Percentiles rank a stretch among this genome's conserved stretches.
Evolutionary conservation across 2,329 filamentous ascomycete genomes (phyloP).

Genomic region (Clarireedia paspali): DNA sequence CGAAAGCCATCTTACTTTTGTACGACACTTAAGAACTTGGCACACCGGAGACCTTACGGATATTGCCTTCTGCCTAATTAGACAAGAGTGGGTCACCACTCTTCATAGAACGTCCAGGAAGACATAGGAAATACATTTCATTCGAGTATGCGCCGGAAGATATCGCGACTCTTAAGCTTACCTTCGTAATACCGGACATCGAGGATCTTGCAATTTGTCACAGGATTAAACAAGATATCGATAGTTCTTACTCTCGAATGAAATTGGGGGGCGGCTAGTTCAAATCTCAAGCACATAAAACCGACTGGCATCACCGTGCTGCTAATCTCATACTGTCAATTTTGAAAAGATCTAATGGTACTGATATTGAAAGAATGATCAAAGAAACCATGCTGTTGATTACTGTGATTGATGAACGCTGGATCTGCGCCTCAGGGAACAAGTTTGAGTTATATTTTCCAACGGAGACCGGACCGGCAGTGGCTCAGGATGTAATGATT

Average conservation of each 20-base stretch:
- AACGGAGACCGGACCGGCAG: neutral
- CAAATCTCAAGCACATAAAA: neutral
- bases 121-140: neutral
- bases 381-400: neutral
- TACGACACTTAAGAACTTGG: neutral
- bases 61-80: neutral
- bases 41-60: neutral
- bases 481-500: neutral
- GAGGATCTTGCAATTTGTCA: constrained; percentile 9
- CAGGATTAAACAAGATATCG: constrained; percentile 12
- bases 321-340: constrained; percentile 10
- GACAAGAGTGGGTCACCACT: neutral
- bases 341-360: constrained; percentile 5
- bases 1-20: neutral
- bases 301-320: constrained; percentile 10
- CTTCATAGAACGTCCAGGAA: neutral
- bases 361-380: constrained; percentile 1
- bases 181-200: constrained; percentile 1
- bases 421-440: neutral
- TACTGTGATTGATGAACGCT: neutral
- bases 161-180: neutral
- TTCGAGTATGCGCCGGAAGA: neutral
- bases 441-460: neutral
- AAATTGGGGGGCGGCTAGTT: neutral
- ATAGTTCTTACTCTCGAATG: neutral